Percentiles rank a stretch among this genome's conserved stretches.
phyloP scores from a whole-genome alignment of 176 grass and related monocot genomes.

The Raddia distichophylla region DNA sequence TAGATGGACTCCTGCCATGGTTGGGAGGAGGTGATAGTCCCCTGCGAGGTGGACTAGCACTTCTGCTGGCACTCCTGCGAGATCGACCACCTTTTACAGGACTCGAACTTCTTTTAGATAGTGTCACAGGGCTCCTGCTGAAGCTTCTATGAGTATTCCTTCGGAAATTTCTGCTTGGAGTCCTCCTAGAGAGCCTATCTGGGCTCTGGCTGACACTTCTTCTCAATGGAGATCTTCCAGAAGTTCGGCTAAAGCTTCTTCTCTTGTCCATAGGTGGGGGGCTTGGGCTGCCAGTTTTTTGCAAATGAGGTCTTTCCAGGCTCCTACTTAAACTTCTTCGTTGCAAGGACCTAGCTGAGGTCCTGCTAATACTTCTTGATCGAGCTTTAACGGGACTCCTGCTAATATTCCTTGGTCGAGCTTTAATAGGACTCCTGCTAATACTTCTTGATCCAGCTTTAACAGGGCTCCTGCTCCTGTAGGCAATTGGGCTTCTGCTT shows the following conservation, averaged over 20 bases:
- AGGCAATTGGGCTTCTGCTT: conserved; percentile 51
- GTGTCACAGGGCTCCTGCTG: conserved; percentile 75
- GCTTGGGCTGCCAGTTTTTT: conserved; percentile 56
- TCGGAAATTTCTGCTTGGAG: conserved; percentile 60
- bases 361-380: conserved; percentile 70
- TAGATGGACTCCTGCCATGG: conserved; percentile 81
- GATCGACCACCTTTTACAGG: conserved; percentile 62
- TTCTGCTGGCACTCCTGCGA: conserved; percentile 75
- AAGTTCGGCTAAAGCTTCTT: conserved; percentile 59
- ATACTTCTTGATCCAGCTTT: conserved; percentile 59
- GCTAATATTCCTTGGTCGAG: conserved; percentile 60
- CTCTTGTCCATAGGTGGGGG: conserved; percentile 46
- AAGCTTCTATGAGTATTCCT: conserved; percentile 51
- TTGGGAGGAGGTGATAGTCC: conserved; percentile 64
- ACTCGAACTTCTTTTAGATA: conserved; percentile 67
- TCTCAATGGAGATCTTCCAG: conserved; percentile 47
- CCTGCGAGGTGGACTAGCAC: conserved; percentile 61
- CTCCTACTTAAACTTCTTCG: conserved; percentile 63
- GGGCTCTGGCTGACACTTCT: conserved; percentile 61
- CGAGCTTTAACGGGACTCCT: conserved; percentile 68
- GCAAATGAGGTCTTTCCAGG: conserved; percentile 47
- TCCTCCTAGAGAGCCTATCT: conserved; percentile 50
- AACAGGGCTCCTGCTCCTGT: conserved; percentile 71
- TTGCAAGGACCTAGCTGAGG: conserved; percentile 60
- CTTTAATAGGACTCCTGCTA: conserved; percentile 73